These are phyloP conservation scores for Coemansia umbellata DNA, from an alignment of 192 early-diverging fungal species.

Conservation along the genomic window DNA sequence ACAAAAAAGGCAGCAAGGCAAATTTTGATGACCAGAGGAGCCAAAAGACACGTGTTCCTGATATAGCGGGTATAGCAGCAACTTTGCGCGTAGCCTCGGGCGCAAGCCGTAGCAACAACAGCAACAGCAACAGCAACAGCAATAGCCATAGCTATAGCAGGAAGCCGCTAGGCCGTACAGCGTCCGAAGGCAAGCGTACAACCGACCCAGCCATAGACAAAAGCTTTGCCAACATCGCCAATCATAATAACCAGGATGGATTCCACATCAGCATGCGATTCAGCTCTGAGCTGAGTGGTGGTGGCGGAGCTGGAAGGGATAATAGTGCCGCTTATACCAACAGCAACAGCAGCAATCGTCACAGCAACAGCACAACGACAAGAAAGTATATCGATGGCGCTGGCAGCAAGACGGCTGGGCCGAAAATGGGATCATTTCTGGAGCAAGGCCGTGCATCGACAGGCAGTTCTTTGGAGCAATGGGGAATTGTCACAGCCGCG, in stretches of 20 bases:
- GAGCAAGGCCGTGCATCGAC: slow-evolving; percentile 32
- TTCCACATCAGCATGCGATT: slow-evolving; percentile 40
- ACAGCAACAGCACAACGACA: no score
- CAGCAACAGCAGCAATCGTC: neutral
- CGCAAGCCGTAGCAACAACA: neutral
- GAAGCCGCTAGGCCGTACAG: slow-evolving; percentile 6
- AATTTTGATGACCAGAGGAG: neutral
- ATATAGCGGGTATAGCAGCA: slow-evolving; percentile 1
- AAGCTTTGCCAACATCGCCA: no score
- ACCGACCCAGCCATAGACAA: no score
- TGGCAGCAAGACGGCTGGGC: neutral
- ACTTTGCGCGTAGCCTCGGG: slow-evolving; percentile 1
- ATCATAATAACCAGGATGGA: no score
- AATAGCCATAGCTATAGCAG: neutral
- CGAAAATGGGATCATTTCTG: slow-evolving; percentile 4
- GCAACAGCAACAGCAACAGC: neutral
- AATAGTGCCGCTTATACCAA: neutral
- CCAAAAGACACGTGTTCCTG: neutral
- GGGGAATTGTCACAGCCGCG: slow-evolving; percentile 30
- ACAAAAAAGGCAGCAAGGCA: neutral
- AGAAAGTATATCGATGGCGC: no score
- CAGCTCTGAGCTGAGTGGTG: neutral
- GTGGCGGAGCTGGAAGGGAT: neutral
- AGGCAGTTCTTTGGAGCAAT: slow-evolving; percentile 36
- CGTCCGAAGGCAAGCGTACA: slow-evolving; percentile 6